Evolutionary conservation across 768 basidiomycete genomes (phyloP), one percentile per base, ranked within the genome.

Genomic region (Boletus pseudo-olivaceus): DNA sequence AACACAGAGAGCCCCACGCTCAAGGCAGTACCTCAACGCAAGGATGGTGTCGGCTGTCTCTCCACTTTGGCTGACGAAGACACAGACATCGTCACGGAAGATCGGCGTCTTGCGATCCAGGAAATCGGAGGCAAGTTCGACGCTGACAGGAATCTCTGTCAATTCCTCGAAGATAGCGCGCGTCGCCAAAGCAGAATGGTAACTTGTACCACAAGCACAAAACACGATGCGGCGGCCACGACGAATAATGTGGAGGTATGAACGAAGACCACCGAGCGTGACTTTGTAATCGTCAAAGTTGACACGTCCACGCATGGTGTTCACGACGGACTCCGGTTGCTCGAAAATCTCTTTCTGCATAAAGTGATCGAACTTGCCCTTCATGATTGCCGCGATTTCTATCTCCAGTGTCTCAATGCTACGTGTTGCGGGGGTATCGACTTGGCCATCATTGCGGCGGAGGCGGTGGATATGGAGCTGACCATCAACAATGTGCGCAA

Each of bases 301-400:
- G 78, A 99, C 90, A 63, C 97, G 93, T 56, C 97, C 97, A 82
- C 97, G 90, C 97, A 99, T 99, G 47, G 97, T 99, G 82, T 99
- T 99, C 75, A 98, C 93, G 58, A 98, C 97, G 27, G 93, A 96
- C 68, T 99, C 97, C 47, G 97, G 96, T 72, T 98, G 96, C 69
- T 98, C 92, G 78, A 93, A 98, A 64, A 98, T 98, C 74, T 99
- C 97, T 78, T 99, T 99, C 72, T 98, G 96, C 97, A 99, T 99
- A 77, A 99, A 99, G 69, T 96, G 95, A 69, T 93, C 93, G 71
- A 98, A 99, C 73, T 94, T 93, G 69, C 97, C 97, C 82, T 99
- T 99, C 97, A 98, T 98, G 77, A 99, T 98, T 62, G 96, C 97
- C n/a, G 96, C 96, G 43, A 99, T 84, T 74, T 99, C 97, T 60